Conservation (phyloP, 768 basidiomycete genomes). For the Pulveroboletus sp. region DNA sequence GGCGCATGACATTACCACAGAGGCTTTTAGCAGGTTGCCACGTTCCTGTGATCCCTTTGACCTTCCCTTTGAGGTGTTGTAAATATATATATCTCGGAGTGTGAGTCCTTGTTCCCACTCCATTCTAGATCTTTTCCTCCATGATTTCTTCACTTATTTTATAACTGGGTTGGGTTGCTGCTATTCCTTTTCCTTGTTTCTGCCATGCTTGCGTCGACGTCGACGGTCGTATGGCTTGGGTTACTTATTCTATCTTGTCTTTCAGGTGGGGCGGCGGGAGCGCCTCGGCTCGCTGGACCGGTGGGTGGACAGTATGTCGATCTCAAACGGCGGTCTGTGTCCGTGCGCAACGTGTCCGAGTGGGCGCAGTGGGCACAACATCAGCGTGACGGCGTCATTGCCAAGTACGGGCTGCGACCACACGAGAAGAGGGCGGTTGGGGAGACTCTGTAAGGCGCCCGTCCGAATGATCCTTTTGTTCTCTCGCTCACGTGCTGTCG, state of each 20-base stretch:
- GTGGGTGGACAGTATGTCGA: constrained; percentile 22
- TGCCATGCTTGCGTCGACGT: constrained; percentile 7
- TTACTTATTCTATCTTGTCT: constrained; percentile 11
- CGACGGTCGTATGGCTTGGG: too few relatives aligned
- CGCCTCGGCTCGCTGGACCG: constrained; percentile 4
- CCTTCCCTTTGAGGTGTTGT: too few relatives aligned
- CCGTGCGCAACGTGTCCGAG: constrained; percentile 17
- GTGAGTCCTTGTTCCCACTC: background rate
- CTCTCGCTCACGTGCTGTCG: constrained; percentile 1
- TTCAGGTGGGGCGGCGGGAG: constrained; percentile 10
- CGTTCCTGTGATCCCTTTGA: too few relatives aligned
- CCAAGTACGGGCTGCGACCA: constrained; percentile 43
- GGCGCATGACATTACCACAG: background rate
- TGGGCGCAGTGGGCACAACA: constrained; percentile 39
- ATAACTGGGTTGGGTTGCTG: constrained; percentile 5
- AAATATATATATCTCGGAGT: background rate
- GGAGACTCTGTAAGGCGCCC: constrained; percentile 41
- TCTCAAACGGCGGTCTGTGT: constrained; percentile 13
- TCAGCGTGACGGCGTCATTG: constrained; percentile 40
- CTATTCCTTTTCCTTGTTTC: background rate
- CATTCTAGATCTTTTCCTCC: background rate
- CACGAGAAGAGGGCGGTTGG: constrained; percentile 42
- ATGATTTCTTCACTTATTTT: constrained; percentile 5
- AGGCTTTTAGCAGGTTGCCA: background rate
- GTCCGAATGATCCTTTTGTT: background rate